Percentiles rank a stretch among this genome's conserved stretches.
Conservation (phyloP, 83 land plant species). For the Larix sibirica region DNA sequence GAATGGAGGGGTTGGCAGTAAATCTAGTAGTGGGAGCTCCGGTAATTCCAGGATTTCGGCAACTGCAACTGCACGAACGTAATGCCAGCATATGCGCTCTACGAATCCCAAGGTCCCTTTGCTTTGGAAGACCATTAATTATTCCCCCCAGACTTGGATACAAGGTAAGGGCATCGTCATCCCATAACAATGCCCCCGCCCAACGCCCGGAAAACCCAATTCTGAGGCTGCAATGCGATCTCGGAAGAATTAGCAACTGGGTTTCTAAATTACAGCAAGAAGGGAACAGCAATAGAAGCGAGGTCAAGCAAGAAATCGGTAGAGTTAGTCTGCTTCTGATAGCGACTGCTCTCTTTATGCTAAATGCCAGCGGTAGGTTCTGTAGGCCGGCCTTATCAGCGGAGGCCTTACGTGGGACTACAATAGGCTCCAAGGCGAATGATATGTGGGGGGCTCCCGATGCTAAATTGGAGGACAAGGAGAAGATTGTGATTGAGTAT, state of each 20-base stretch:
- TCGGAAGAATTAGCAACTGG: no score
- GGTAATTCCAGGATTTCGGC: background rate
- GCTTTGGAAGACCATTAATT: background rate
- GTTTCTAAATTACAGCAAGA: no score
- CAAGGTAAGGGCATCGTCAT: no score
- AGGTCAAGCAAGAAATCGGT: background rate
- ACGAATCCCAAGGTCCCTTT: background rate
- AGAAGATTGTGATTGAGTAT: background rate
- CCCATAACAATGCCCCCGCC: background rate
- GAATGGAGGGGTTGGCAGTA: background rate
- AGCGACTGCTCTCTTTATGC: background rate
- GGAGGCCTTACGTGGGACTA: background rate
- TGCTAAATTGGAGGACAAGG: background rate
- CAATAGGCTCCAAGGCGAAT: background rate
- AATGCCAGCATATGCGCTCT: background rate
- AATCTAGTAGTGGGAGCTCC: background rate
- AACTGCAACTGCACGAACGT: background rate
- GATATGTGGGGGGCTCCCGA: no score
- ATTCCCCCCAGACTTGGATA: background rate
- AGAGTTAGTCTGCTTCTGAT: background rate
- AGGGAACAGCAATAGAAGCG: no score
- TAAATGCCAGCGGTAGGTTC: background rate
- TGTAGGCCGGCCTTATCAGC: constrained; percentile 2
- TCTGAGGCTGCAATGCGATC: background rate
- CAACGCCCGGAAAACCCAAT: background rate